These are phyloP conservation scores for Pelargonium citronellum DNA, from an alignment of 441 rosid genomes.

Conservation along the genomic window DNA sequence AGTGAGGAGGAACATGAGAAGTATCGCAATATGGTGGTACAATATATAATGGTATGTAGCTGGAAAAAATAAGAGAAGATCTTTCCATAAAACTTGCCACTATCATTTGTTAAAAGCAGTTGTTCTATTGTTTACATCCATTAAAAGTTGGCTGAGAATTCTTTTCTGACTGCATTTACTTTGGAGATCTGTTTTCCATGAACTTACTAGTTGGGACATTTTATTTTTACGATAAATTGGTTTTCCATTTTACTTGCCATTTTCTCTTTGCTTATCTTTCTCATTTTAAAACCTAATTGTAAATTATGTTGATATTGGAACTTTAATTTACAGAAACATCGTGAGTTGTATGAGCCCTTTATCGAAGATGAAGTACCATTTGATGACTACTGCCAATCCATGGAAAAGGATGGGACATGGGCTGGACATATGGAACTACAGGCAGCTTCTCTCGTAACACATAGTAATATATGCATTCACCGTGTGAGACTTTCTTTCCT, in stretches of 20 bases:
- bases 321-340: conserved; percentile 49
- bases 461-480: conserved; percentile 77
- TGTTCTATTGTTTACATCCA: background rate
- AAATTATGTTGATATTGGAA: conserved; percentile 19
- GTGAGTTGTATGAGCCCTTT: conserved; percentile 80
- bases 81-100: background rate
- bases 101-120: background rate
- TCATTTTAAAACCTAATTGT: conserved; percentile 10
- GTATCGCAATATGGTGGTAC: conserved; percentile 65
- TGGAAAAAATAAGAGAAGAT: background rate
- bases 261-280: background rate
- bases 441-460: conserved; percentile 84
- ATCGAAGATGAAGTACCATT: conserved; percentile 89
- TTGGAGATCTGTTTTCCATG: background rate
- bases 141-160: background rate
- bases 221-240: background rate
- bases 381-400: conserved; percentile 71
- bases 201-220: background rate
- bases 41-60: conserved; percentile 53
- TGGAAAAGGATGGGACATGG: conserved; percentile 90
- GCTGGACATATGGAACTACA: conserved; percentile 97
- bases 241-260: background rate
- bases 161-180: background rate
- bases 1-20: conserved; percentile 69
- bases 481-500: conserved; percentile 36